A percentile compares a stretch with the other conserved stretches of the same genome.
phyloP scores from a whole-genome alignment of 495 filamentous ascomycete species.

The Penicillium goetzii region DNA sequence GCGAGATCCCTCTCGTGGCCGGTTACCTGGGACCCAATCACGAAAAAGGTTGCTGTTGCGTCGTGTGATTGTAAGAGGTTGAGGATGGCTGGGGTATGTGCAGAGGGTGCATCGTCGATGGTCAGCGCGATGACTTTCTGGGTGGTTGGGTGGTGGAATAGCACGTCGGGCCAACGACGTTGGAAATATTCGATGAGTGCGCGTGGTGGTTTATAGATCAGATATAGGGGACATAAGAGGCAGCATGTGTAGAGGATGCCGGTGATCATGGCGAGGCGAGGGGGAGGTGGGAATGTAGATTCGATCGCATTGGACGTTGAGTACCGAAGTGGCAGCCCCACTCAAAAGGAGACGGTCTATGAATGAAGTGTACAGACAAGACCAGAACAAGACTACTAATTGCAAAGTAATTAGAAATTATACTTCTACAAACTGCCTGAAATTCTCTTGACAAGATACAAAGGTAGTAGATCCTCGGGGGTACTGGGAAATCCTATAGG shows the following conservation, averaged over 20 bases:
- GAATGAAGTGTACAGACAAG: too few species aligned
- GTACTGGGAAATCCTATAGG: too few species aligned
- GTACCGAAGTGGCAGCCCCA: background rate
- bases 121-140: conserved; percentile 74
- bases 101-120: conserved; percentile 81
- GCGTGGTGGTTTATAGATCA: conserved; percentile 74
- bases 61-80: conserved; percentile 57
- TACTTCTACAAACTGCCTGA: too few species aligned
- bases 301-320: background rate
- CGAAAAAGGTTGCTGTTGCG: conserved; percentile 75
- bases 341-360: background rate
- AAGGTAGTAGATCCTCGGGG: too few species aligned
- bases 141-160: conserved; percentile 64
- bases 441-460: too few species aligned
- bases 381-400: too few species aligned
- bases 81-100: conserved; percentile 72
- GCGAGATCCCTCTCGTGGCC: conserved; percentile 61
- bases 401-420: too few species aligned
- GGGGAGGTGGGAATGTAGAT: background rate
- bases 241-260: conserved; percentile 49
- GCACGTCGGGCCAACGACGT: conserved; percentile 71
- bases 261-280: conserved; percentile 44
- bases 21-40: conserved; percentile 74
- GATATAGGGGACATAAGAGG: conserved; percentile 60
- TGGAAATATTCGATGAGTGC: conserved; percentile 69